Evolutionary conservation across 805 yeast species (phyloP), one percentile per base, ranked within the genome.

Genomic region (Allodekkera sacchari): DNA sequence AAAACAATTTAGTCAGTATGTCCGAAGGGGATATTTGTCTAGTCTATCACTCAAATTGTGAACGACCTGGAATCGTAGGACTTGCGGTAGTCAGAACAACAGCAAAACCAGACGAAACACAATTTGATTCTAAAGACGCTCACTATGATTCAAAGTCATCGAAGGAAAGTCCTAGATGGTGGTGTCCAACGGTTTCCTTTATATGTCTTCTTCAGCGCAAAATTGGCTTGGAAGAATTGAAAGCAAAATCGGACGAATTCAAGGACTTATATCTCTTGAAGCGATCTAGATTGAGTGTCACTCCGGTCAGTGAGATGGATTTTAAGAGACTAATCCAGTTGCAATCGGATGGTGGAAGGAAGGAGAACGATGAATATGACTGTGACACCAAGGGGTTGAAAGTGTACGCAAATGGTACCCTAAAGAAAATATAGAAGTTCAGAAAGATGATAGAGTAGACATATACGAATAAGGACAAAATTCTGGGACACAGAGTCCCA

Each of bases 41-140:
- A 6, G 71, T 74, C 37, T 73, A 73, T 37, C 75, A 73, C 37
- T 72, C 77, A 4, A 73, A 72, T 41, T 66, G 78, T 37, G 60
- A 63, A 16, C 45, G 43, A 4, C 79, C 79, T 1, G 79, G 75
- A 0, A 62, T 74, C 11, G 77, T 70, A 6, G 79, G 78, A 3
- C 40, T 68, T 10, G 64, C 66, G 3, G 66, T 64, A 5, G 46
- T 36, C 4, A 37, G 37, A 7, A 40, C 45, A 6, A 54, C 46
- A 22, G 62, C 66, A 7, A 55, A 52, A 25, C 66, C 68, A 1
- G 71, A 65, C 38, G 36, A 39, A 10, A 39, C 53, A 20, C 71
- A 65, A 22, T 64, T 63, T 37, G 67, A 68, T 37, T 37, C 52
- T 4, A 55, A 51, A 20, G 59, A 64, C 22, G 58, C 66, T 4